These are phyloP conservation scores for Aspergillus steynii DNA, from an alignment of 495 filamentous ascomycete species.

Conservation along the genomic window DNA sequence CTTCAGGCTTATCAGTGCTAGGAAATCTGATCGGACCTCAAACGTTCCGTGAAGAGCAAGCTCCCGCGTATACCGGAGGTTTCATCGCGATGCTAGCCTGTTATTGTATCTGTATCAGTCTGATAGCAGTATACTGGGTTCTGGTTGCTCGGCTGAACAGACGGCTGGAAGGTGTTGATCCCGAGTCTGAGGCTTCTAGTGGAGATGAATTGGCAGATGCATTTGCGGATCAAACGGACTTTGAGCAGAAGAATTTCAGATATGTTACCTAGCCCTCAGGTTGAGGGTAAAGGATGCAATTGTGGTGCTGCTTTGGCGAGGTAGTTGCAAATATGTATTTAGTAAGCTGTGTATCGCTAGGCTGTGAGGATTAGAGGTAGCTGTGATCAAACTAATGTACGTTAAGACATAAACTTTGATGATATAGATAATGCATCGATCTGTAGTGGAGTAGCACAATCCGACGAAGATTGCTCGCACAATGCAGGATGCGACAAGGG, in stretches of 20 bases:
- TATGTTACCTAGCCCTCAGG: constrained; percentile 24
- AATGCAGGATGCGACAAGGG: too few species aligned
- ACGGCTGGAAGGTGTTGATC: constrained; percentile 20
- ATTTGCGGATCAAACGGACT: constrained; percentile 33
- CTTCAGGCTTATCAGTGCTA: constrained; percentile 8
- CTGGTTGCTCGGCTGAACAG: constrained; percentile 24
- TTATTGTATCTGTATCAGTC: constrained; percentile 27
- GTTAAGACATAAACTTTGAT: too few species aligned
- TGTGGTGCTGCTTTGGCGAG: too few species aligned
- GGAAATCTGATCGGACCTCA: constrained; percentile 64
- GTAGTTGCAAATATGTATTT: too few species aligned
- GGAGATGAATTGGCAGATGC: constrained; percentile 18
- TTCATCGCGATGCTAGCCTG: constrained; percentile 33
- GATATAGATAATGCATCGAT: too few species aligned
- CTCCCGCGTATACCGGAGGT: constrained; percentile 43
- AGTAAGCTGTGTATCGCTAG: too few species aligned
- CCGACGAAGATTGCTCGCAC: too few species aligned
- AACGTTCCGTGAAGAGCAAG: constrained; percentile 56
- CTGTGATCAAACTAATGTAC: too few species aligned
- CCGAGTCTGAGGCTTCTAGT: constrained; percentile 14
- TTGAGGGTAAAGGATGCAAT: background rate
- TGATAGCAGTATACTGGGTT: constrained; percentile 32
- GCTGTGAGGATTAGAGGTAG: too few species aligned
- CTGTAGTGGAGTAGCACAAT: too few species aligned
- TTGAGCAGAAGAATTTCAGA: constrained; percentile 28